Conservation (phyloP, 75 land plant species). For the Larix kaempferi region DNA sequence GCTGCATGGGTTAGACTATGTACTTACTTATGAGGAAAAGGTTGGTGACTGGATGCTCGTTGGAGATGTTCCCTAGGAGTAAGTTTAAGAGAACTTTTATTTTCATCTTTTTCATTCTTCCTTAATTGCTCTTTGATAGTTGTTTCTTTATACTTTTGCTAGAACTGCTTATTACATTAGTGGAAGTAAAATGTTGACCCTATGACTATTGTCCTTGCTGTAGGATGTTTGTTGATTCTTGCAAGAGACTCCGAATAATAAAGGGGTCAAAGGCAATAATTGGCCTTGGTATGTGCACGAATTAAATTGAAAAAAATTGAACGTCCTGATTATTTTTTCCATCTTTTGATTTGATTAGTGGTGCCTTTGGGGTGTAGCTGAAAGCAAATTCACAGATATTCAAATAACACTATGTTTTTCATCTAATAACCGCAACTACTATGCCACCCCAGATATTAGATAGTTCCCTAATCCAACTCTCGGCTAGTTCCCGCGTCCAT, state of each 20-base stretch:
- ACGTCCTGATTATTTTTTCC: neutral
- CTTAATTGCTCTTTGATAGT: neutral
- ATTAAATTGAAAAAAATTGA: too few relatives aligned
- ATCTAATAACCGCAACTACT: too few relatives aligned
- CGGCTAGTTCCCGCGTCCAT: too few relatives aligned
- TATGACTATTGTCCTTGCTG: neutral
- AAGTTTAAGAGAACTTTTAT: constrained; percentile 11
- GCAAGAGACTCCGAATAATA: constrained; percentile 60
- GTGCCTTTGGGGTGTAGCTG: neutral
- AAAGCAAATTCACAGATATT: neutral
- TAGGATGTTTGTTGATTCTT: constrained; percentile 71
- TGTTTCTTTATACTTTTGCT: neutral
- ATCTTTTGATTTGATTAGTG: neutral
- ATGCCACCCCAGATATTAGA: too few relatives aligned
- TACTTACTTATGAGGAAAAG: constrained; percentile 59
- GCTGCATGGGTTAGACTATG: constrained; percentile 49
- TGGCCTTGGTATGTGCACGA: too few relatives aligned
- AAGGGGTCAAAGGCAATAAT: constrained; percentile 58
- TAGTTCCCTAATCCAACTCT: too few relatives aligned
- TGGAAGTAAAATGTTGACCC: neutral
- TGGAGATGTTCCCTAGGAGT: constrained; percentile 75
- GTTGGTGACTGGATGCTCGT: constrained; percentile 66
- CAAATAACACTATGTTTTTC: neutral
- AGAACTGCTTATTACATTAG: neutral
- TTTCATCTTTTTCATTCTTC: neutral